phyloP scores from a whole-genome alignment of 208 protist species.

The Trichomonas tenax region DNA sequence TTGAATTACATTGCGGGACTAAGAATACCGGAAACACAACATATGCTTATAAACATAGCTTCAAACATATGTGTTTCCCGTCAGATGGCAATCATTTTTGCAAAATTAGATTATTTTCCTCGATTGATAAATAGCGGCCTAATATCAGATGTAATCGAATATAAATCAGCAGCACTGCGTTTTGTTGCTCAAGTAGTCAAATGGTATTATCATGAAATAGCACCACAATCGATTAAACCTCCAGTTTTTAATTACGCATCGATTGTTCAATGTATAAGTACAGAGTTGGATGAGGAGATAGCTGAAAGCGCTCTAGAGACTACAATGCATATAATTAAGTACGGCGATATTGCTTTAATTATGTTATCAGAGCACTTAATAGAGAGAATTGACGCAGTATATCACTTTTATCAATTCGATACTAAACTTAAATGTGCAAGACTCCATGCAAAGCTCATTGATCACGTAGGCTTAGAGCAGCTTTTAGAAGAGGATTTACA shows the following conservation, averaged over 20 bases:
- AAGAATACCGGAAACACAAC: background rate
- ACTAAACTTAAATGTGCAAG: background rate
- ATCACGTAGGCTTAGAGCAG: background rate
- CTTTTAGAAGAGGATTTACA: background rate
- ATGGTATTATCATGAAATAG: background rate
- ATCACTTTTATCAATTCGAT: background rate
- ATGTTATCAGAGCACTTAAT: background rate
- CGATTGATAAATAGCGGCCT: background rate
- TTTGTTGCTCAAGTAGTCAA: background rate
- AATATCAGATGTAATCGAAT: background rate
- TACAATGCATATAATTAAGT: background rate
- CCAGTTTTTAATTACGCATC: background rate
- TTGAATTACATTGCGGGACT: background rate
- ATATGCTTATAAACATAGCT: background rate
- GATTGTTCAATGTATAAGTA: background rate
- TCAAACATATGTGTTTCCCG: background rate
- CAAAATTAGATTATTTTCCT: background rate
- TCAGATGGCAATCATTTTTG: background rate
- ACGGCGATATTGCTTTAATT: background rate
- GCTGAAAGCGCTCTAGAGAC: background rate
- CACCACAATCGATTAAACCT: background rate
- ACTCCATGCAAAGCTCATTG: background rate
- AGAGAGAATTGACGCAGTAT: background rate
- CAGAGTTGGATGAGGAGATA: background rate
- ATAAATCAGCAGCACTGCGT: background rate